Percentiles rank a stretch among this genome's conserved stretches.
Evolutionary conservation across 805 yeast genomes (phyloP).

Genomic region (Candida coleopterorum): DNA sequence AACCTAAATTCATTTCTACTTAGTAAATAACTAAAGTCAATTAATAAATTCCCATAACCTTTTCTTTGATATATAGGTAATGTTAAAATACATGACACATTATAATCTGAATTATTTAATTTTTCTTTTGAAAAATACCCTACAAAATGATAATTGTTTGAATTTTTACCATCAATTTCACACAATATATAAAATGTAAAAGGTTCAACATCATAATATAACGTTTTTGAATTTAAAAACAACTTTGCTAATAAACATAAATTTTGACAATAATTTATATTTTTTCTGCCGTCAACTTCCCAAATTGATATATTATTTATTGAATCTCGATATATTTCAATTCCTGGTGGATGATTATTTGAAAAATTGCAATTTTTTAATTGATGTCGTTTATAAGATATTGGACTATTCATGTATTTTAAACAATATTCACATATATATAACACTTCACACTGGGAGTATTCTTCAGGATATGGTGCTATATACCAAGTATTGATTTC

Average conservation of each 20-base stretch:
- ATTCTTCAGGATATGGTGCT: constrained; percentile 90
- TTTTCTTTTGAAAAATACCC: constrained; percentile 94
- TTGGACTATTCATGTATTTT: constrained; percentile 69
- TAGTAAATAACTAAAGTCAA: constrained; percentile 82
- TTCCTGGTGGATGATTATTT: constrained; percentile 59
- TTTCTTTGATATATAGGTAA: constrained; percentile 81
- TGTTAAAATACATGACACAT: constrained; percentile 86
- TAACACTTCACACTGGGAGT: constrained; percentile 54
- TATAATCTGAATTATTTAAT: constrained; percentile 68
- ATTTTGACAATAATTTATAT: constrained; percentile 80
- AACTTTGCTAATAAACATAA: constrained; percentile 84
- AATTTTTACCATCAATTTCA: constrained; percentile 48
- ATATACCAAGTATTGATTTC: constrained; percentile 90
- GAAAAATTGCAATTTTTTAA: constrained; percentile 59
- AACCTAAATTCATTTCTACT: constrained; percentile 68
- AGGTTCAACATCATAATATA: constrained; percentile 94
- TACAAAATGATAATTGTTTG: constrained; percentile 62
- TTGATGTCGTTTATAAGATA: constrained; percentile 63
- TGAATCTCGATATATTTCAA: constrained; percentile 37
- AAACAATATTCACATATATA: constrained; percentile 83
- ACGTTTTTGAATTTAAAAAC: constrained; percentile 84
- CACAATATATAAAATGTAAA: constrained; percentile 84
- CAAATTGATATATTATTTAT: constrained; percentile 28
- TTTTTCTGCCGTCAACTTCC: constrained; percentile 76
- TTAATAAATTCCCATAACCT: constrained; percentile 85